Evolutionary conservation across 106 monocot genomes (phyloP).

Genomic region (Dioscorea zingiberensis): DNA sequence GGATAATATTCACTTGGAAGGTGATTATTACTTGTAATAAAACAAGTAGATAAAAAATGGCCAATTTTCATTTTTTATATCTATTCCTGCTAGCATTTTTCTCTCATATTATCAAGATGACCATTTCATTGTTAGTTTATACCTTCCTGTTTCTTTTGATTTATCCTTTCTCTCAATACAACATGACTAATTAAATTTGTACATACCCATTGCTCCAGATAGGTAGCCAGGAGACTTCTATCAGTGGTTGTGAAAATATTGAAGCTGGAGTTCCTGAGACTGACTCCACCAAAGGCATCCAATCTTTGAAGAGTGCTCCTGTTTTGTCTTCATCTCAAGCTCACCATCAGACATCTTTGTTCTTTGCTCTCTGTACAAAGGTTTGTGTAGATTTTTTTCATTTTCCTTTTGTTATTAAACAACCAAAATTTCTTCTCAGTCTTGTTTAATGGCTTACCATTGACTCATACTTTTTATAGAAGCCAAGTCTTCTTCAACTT

Average conservation of each 20-base stretch:
- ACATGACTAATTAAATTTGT: not conserved
- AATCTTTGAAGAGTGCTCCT: constrained; percentile 15
- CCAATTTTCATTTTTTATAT: too few relatives aligned
- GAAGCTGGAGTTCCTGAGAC: constrained; percentile 36
- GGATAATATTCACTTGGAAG: too few relatives aligned
- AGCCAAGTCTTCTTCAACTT: constrained; percentile 63
- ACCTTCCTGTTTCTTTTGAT: too few relatives aligned
- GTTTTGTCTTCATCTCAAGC: constrained; percentile 40
- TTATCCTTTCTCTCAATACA: too few relatives aligned
- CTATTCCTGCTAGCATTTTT: too few relatives aligned
- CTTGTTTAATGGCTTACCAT: not conserved
- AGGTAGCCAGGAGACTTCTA: constrained; percentile 46
- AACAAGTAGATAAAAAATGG: too few relatives aligned
- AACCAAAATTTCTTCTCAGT: not conserved
- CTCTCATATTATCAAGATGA: too few relatives aligned
- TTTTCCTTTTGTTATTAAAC: not conserved
- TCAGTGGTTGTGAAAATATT: constrained; percentile 45
- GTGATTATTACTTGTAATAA: too few relatives aligned
- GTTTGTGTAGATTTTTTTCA: constrained; percentile 13
- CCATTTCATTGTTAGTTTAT: too few relatives aligned
- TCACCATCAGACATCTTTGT: constrained; percentile 63
- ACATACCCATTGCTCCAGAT: constrained; percentile 10
- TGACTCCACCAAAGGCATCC: constrained; percentile 21
- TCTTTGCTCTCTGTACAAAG: constrained; percentile 92
- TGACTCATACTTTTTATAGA: constrained; percentile 36